Evolutionary conservation across 2,329 filamentous ascomycete species (phyloP).

Genomic region (Apiospora kogelbergensis): DNA sequence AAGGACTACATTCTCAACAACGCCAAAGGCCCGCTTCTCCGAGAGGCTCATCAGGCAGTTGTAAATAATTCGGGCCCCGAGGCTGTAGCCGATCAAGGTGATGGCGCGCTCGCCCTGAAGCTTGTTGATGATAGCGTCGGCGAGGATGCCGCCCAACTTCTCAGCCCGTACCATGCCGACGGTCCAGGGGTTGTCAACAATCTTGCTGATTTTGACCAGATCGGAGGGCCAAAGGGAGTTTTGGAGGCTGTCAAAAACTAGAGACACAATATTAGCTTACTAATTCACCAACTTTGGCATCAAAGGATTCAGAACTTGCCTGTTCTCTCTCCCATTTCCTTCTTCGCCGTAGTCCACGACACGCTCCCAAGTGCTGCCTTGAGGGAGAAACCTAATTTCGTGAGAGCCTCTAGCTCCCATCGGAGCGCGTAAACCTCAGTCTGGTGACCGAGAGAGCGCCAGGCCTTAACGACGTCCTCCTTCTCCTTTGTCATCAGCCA

Average conservation of each 20-base stretch:
- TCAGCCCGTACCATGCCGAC: constrained; percentile 75
- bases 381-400: constrained; percentile 76
- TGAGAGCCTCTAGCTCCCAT: constrained; percentile 78
- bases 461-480: constrained; percentile 73
- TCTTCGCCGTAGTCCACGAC: constrained; percentile 73
- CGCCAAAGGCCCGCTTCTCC: constrained; percentile 75
- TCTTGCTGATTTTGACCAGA: constrained; percentile 66
- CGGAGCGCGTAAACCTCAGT: constrained; percentile 80
- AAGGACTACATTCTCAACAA: constrained; percentile 80
- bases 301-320: constrained; percentile 35
- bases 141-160: constrained; percentile 69
- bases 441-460: constrained; percentile 71
- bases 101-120: constrained; percentile 81
- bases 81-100: constrained; percentile 77
- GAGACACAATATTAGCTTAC: constrained; percentile 18
- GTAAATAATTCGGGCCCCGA: constrained; percentile 81
- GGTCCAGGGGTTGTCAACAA: constrained; percentile 81
- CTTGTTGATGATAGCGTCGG: constrained; percentile 78
- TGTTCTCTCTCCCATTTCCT: constrained; percentile 45
- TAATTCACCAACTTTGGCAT: no score
- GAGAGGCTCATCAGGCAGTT: constrained; percentile 76
- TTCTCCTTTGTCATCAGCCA: constrained; percentile 76
- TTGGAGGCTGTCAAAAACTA: constrained; percentile 57
- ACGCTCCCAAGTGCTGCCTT: constrained; percentile 74
- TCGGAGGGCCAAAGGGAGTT: constrained; percentile 61